Evolutionary conservation across 225 moss, liverwort and hornwort species (phyloP), one percentile per base, ranked within the genome.

Genomic region (Marchantia paleacea): DNA sequence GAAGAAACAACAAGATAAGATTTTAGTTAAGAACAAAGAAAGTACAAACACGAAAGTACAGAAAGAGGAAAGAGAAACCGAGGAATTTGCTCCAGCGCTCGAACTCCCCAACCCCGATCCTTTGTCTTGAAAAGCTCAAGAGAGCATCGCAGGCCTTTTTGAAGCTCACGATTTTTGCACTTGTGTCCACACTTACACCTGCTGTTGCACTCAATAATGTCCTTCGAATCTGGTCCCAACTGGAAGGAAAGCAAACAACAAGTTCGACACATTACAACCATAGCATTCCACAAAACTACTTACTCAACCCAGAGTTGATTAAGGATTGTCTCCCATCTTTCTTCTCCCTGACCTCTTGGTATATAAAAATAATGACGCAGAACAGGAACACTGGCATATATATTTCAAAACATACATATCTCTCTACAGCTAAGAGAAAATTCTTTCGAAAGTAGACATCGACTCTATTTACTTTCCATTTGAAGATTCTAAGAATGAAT

Each of bases 81-180:
- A 24, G 96, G 92, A 77, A 97, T 89, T 62, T 88, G 84, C 66
- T 91, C 91, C 75, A 97, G 85, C 15, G 91, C 86, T 75, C 92
- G 93, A 53, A 97, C 94, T 84, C 92, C 96, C 96, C 96, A 97
- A 69, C 96, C 96, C 52, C 93, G 90, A 76, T 94, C 90, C 64
- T 29, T 74, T 28, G 94, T 94, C 85, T 93, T 97, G 79, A 92
- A 97, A 60, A 97, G 85, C 85, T 97, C 96, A 79, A 97, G 91
- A 49, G 89, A 85, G 69, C 83, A 89, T 68, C 87, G 87, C 80
- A 97, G 84, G 55, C 96, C 96, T 78, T 88, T 97, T 39, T 97
- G 94, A 84, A 97, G 92, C 84, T 94, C 96, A 63, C 89, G 83
- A 74, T 97, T 94, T 12, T 89, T 89, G 83, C 96, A 97, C 12